A percentile compares a stretch with the other conserved stretches of the same genome.
Evolutionary conservation across 805 yeast species (phyloP).

Genomic region (Vanderwaltozyma yarrowii): DNA sequence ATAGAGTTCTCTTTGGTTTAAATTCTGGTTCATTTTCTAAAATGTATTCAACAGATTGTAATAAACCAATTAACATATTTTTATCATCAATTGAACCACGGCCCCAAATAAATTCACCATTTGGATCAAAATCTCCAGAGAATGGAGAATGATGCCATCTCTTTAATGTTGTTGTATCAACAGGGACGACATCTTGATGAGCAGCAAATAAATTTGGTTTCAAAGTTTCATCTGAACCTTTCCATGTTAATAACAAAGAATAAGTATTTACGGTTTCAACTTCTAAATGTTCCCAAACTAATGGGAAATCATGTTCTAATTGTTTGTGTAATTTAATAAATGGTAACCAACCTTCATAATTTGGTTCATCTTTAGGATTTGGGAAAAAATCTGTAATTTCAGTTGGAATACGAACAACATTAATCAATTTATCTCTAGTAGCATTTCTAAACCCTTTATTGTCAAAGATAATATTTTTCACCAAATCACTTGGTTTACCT

Average conservation of each 20-base stretch:
- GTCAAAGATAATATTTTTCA: neutral
- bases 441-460: conserved; percentile 9
- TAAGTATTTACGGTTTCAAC: conserved; percentile 50
- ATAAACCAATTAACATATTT: conserved; percentile 50
- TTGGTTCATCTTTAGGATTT: conserved; percentile 25
- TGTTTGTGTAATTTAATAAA: conserved; percentile 43
- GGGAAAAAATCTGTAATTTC: conserved; percentile 46
- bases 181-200: conserved; percentile 82
- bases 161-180: conserved; percentile 44
- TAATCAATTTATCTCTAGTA: conserved; percentile 38
- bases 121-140: conserved; percentile 45
- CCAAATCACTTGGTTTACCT: neutral
- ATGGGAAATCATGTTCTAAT: conserved; percentile 47
- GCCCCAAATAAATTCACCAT: conserved; percentile 54
- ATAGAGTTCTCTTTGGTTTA: conserved; percentile 50
- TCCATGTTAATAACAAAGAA: conserved; percentile 57
- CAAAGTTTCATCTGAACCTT: conserved; percentile 41
- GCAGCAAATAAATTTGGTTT: conserved; percentile 68
- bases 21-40: conserved; percentile 40
- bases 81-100: conserved; percentile 75
- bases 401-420: conserved; percentile 58
- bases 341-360: conserved; percentile 34
- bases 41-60: conserved; percentile 56
- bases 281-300: conserved; percentile 36
- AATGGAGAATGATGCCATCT: conserved; percentile 66